phyloP scores from a whole-genome alignment of 2,329 filamentous ascomycete species.

The Talaromyces amestolkiae region DNA sequence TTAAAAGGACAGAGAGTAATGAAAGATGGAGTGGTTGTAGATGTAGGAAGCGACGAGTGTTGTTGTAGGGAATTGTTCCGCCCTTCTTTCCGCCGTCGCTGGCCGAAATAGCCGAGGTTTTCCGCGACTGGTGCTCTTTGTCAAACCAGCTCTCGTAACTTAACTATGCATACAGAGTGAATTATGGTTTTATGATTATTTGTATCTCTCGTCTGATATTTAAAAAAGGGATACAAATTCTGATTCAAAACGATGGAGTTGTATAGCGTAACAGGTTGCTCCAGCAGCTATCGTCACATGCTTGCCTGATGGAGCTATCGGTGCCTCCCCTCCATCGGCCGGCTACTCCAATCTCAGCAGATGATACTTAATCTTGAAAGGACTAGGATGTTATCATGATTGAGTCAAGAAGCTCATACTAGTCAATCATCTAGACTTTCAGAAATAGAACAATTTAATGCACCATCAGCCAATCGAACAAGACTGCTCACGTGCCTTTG shows the following conservation, averaged over 20 bases:
- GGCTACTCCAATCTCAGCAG: no score
- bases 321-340: not conserved
- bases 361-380: not conserved
- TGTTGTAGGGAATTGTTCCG: slow-evolving; percentile 24
- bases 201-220: not conserved
- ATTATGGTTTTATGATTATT: not conserved
- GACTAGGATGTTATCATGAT: not conserved
- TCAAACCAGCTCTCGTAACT: not conserved
- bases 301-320: not conserved
- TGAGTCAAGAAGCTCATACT: not conserved
- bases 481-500: not conserved
- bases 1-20: not conserved
- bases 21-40: not conserved
- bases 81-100: slow-evolving; percentile 25
- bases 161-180: not conserved
- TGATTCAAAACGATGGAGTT: not conserved
- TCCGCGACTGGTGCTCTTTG: not conserved
- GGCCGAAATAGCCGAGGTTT: slow-evolving; percentile 28
- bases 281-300: not conserved
- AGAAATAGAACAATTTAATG: no score
- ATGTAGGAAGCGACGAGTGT: not conserved
- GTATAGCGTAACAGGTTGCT: not conserved
- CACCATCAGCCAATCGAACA: not conserved
- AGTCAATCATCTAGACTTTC: no score
- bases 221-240: not conserved